Evolutionary conservation across 768 basidiomycete genomes (phyloP).

Genomic region (Daedaleopsis sinensis): DNA sequence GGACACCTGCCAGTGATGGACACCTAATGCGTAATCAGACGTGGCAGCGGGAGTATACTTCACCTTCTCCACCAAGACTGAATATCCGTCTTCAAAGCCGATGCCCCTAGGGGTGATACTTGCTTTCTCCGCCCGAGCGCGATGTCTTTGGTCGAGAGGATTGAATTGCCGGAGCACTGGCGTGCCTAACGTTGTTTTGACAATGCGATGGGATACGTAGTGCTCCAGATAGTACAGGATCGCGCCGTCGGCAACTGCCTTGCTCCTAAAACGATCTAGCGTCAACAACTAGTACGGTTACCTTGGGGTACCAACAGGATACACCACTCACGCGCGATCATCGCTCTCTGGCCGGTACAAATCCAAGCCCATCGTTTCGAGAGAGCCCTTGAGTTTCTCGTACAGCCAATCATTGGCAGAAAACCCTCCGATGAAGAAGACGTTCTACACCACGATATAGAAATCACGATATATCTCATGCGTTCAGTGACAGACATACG

Average conservation of each 20-base stretch:
- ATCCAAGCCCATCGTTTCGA: constrained; percentile 53
- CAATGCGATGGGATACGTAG: constrained; percentile 49
- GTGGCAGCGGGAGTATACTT: not conserved
- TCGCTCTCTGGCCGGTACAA: constrained; percentile 78
- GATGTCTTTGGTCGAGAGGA: constrained; percentile 41
- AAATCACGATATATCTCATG: too few species aligned
- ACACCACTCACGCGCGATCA: constrained; percentile 45
- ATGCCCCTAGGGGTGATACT: constrained; percentile 20
- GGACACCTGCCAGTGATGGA: too few species aligned
- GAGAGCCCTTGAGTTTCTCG: constrained; percentile 65
- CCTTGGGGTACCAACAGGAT: too few species aligned
- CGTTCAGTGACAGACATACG: constrained; percentile 28
- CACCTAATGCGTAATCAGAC: constrained; percentile 5
- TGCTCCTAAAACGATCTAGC: constrained; percentile 34
- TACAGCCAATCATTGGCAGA: constrained; percentile 83
- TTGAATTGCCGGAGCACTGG: constrained; percentile 43
- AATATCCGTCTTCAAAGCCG: constrained; percentile 12
- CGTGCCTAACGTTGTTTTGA: constrained; percentile 52
- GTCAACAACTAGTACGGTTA: constrained; percentile 19
- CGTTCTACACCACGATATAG: constrained; percentile 51
- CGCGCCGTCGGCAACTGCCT: constrained; percentile 58
- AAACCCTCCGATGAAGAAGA: constrained; percentile 82
- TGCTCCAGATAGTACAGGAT: constrained; percentile 47
- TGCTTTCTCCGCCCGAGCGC: constrained; percentile 39
- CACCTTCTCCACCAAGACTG: constrained; percentile 19